Evolutionary conservation across 1,284 basidiomycete genomes (phyloP).

Genomic region (Boletus sp.): DNA sequence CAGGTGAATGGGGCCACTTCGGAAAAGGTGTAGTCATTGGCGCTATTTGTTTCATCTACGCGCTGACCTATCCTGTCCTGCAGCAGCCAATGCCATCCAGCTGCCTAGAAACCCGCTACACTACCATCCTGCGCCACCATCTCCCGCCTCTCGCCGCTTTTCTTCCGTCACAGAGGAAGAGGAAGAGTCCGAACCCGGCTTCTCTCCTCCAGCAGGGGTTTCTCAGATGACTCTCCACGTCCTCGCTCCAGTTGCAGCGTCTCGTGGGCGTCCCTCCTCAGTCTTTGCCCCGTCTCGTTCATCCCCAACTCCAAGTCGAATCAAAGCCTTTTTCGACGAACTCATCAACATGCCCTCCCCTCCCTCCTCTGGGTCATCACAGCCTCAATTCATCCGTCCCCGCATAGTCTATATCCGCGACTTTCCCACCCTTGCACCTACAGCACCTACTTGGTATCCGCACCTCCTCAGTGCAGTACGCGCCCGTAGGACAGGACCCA

Average conservation of each 20-base stretch:
- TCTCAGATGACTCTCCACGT: slow-evolving; percentile 63
- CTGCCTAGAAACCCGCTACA: slow-evolving; percentile 71
- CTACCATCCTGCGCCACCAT: slow-evolving; percentile 42
- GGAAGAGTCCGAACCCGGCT: slow-evolving; percentile 29
- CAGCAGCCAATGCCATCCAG: slow-evolving; percentile 63
- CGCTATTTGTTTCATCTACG: slow-evolving; percentile 1
- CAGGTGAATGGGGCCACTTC: slow-evolving; percentile 74
- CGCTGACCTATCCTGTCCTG: slow-evolving; percentile 11
- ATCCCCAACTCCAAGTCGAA: slow-evolving; percentile 44
- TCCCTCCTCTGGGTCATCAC: slow-evolving; percentile 24
- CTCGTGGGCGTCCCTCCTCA: slow-evolving; percentile 42
- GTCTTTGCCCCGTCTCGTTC: slow-evolving; percentile 42
- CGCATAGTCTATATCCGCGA: slow-evolving; percentile 84
- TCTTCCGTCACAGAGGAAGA: slow-evolving; percentile 52
- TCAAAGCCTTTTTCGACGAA: slow-evolving; percentile 70
- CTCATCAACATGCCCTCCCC: slow-evolving; percentile 60
- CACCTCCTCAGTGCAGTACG: slow-evolving; percentile 72
- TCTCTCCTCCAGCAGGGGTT: slow-evolving; percentile 28
- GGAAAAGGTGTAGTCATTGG: slow-evolving; percentile 52
- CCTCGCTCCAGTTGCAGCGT: slow-evolving; percentile 42
- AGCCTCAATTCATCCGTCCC: slow-evolving; percentile 38
- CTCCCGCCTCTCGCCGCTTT: slow-evolving; percentile 24
- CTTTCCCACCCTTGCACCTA: slow-evolving; percentile 68
- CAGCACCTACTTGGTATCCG: slow-evolving; percentile 77
- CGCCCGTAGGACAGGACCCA: slow-evolving; percentile 60